Conservation (phyloP, 148 eudicot species). For the Fagopyrum esculentum region DNA sequence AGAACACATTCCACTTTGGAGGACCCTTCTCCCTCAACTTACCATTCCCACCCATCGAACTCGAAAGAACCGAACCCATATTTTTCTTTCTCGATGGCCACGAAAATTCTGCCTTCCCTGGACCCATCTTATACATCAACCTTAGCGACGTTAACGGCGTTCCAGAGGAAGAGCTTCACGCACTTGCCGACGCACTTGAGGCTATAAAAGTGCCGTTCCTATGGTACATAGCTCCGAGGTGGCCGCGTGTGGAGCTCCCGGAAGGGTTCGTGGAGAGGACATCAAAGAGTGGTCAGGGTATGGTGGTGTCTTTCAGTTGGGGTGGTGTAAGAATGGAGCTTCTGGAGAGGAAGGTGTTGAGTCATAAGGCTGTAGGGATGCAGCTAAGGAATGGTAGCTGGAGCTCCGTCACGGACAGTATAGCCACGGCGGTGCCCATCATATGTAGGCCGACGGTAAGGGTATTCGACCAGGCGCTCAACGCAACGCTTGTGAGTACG, state of each 20-base stretch:
- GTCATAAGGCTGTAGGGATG: background rate
- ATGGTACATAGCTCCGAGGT: background rate
- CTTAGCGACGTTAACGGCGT: background rate
- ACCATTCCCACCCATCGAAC: background rate
- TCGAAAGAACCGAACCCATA: background rate
- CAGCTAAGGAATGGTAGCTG: background rate
- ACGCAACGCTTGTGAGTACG: background rate
- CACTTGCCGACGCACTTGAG: background rate
- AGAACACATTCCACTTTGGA: background rate
- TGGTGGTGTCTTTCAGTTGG: background rate
- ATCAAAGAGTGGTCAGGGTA: background rate
- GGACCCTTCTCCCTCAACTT: background rate
- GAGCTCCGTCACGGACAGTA: background rate
- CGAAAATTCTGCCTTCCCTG: background rate
- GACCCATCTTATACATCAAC: background rate
- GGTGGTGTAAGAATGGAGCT: background rate
- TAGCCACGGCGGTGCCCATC: background rate
- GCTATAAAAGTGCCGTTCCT: background rate
- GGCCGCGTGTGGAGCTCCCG: background rate
- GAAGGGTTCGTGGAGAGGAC: background rate
- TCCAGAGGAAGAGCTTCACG: background rate
- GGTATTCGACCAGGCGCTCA: background rate
- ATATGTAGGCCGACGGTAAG: background rate
- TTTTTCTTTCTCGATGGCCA: background rate
- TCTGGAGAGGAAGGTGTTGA: background rate